phyloP scores from a whole-genome alignment of 495 filamentous ascomycete genomes.

The Podospora pseudoanserina region DNA sequence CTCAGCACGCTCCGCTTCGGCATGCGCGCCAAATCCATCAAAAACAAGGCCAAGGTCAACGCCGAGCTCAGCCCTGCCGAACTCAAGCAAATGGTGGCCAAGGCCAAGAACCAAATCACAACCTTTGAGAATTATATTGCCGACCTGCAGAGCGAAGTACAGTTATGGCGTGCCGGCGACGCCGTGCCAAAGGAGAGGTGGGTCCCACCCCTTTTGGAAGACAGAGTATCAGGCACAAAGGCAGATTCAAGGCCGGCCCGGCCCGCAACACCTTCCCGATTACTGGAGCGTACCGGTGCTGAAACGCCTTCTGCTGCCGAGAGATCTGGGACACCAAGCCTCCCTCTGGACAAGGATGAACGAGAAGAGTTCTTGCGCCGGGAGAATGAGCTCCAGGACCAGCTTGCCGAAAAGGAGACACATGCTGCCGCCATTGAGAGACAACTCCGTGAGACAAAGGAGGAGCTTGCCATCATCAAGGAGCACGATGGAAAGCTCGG shows the following conservation, averaged over 20 bases:
- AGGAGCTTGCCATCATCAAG: conserved; percentile 76
- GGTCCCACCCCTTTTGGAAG: conserved; percentile 56
- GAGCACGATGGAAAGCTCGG: conserved; percentile 75
- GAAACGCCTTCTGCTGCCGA: conserved; percentile 66
- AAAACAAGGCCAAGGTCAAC: conserved; percentile 99
- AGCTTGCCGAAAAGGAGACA: conserved; percentile 87
- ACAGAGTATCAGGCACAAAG: conserved; percentile 55
- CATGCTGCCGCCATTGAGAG: conserved; percentile 74
- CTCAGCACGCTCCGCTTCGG: conserved; percentile 91
- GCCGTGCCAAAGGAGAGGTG: conserved; percentile 78
- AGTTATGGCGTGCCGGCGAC: conserved; percentile 82
- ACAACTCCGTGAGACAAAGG: conserved; percentile 70
- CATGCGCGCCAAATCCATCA: conserved; percentile 95
- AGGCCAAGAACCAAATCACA: conserved; percentile 83
- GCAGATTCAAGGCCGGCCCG: conserved; percentile 57
- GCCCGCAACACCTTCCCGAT: conserved; percentile 78
- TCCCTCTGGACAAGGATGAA: conserved; percentile 92
- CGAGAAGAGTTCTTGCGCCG: conserved; percentile 91
- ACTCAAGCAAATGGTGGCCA: conserved; percentile 85
- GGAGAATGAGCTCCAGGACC: conserved; percentile 96
- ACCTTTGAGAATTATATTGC: conserved; percentile 83
- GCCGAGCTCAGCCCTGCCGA: conserved; percentile 93
- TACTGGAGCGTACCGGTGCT: conserved; percentile 65
- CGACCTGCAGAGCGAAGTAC: conserved; percentile 80
- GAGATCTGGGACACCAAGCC: conserved; percentile 78